phyloP scores from a whole-genome alignment of 2,329 filamentous ascomycete genomes.

The Trichoderma sp. region DNA sequence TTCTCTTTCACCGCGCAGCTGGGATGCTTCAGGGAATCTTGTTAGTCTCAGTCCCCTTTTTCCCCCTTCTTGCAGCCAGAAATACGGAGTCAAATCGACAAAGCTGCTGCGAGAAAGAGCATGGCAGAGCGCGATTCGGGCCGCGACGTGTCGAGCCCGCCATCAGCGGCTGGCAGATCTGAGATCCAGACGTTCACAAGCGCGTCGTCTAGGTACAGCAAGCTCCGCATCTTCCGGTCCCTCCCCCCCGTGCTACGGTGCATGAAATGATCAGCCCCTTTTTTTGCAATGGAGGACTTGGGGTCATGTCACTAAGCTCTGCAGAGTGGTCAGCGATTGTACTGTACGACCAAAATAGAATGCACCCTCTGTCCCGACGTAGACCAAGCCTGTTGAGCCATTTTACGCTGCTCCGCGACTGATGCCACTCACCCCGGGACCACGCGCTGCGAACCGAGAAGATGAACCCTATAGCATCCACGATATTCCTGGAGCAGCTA shows the following conservation, averaged over 20 bases:
- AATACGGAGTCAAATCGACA: background rate
- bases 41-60: background rate
- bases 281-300: background rate
- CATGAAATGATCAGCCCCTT: slow-evolving; percentile 10
- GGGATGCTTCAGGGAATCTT: background rate
- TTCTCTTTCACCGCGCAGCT: background rate
- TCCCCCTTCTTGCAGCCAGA: background rate
- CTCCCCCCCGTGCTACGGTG: slow-evolving; percentile 12
- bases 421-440: background rate
- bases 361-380: background rate
- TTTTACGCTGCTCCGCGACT: background rate
- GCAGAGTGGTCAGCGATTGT: background rate
- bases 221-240: slow-evolving; percentile 22
- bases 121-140: slow-evolving; percentile 23
- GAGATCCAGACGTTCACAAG: slow-evolving; percentile 18
- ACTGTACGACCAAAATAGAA: background rate
- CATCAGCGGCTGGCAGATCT: slow-evolving; percentile 21
- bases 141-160: slow-evolving; percentile 25
- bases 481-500: background rate
- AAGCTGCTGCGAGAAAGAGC: background rate
- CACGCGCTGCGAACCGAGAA: background rate
- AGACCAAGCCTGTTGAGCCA: background rate
- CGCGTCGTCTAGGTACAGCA: background rate
- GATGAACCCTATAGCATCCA: background rate
- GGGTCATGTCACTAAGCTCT: background rate